Percentiles rank a stretch among this genome's conserved stretches.
These are phyloP conservation scores for Candida morakotiae DNA, from an alignment of 805 yeast genomes.

Conservation along the genomic window DNA sequence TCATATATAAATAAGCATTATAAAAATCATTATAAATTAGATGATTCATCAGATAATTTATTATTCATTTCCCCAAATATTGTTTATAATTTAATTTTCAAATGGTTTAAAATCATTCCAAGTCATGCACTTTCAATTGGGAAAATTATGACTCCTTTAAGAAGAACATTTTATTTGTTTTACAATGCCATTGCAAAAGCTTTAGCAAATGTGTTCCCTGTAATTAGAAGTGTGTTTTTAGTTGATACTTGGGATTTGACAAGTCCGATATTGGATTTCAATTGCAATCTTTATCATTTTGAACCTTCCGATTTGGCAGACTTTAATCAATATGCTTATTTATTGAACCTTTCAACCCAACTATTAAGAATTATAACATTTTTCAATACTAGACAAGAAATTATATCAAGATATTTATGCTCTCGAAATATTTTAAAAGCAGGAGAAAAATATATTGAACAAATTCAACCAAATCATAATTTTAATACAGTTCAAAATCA, in stretches of 20 bases:
- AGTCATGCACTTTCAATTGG: constrained; percentile 28
- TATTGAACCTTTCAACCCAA: constrained; percentile 20
- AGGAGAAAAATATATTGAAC: constrained; percentile 11
- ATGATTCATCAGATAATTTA: constrained; percentile 15
- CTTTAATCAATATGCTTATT: constrained; percentile 15
- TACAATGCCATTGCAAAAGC: constrained; percentile 32
- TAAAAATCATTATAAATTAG: constrained; percentile 12
- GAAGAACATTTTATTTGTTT: constrained; percentile 30
- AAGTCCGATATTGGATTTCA: constrained; percentile 28
- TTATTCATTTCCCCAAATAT: constrained; percentile 25
- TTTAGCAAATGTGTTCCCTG: constrained; percentile 27
- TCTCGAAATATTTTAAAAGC: constrained; percentile 15
- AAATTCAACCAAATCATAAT: constrained; percentile 9
- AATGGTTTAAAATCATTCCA: constrained; percentile 34
- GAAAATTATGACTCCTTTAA: constrained; percentile 22
- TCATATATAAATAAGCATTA: constrained; percentile 21
- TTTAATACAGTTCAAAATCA: neutral
- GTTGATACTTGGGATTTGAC: constrained; percentile 32
- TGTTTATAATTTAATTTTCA: constrained; percentile 28
- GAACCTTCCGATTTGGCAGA: constrained; percentile 12
- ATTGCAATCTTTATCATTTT: constrained; percentile 16
- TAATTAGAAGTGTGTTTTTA: constrained; percentile 29
- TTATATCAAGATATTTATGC: constrained; percentile 15
- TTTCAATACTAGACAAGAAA: constrained; percentile 25
- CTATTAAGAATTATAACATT: constrained; percentile 28